Conservation (phyloP, 371 early-diverging fungal species). For the Dichotomocladium elegans region DNA sequence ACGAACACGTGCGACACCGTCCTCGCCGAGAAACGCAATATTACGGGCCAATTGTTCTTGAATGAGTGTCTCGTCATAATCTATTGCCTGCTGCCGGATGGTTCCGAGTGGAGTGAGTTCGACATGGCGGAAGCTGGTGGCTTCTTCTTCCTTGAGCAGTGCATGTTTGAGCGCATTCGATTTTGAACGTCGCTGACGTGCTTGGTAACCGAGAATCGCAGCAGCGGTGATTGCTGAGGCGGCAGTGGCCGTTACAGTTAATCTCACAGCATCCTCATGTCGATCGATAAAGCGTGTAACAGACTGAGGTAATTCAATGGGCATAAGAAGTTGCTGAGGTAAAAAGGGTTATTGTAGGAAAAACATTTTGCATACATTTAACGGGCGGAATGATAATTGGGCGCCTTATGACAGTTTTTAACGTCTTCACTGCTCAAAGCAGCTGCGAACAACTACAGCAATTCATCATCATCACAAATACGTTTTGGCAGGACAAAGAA, state of each 20-base stretch:
- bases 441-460: neutral
- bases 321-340: neutral
- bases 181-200: slow-evolving; percentile 25
- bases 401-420: too few relatives aligned
- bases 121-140: neutral
- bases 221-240: slow-evolving; percentile 58
- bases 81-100: neutral
- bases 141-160: slow-evolving; percentile 1
- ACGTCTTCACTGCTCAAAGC: neutral
- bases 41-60: slow-evolving; percentile 87
- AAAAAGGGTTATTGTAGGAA: neutral
- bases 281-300: slow-evolving; percentile 7
- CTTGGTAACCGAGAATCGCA: slow-evolving; percentile 45
- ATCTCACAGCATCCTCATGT: slow-evolving; percentile 15
- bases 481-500: too few relatives aligned
- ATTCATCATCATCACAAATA: neutral
- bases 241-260: slow-evolving; percentile 46
- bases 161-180: slow-evolving; percentile 31
- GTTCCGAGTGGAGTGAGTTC: slow-evolving; percentile 1
- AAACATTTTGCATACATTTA: neutral
- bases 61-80: slow-evolving; percentile 65
- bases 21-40: slow-evolving; percentile 85
- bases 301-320: neutral
- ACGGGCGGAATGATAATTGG: neutral
- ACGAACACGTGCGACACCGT: slow-evolving; percentile 64